Evolutionary conservation across 1,284 basidiomycete genomes (phyloP), one percentile per base, ranked within the genome.

Genomic region (Heliocybe sulcata): DNA sequence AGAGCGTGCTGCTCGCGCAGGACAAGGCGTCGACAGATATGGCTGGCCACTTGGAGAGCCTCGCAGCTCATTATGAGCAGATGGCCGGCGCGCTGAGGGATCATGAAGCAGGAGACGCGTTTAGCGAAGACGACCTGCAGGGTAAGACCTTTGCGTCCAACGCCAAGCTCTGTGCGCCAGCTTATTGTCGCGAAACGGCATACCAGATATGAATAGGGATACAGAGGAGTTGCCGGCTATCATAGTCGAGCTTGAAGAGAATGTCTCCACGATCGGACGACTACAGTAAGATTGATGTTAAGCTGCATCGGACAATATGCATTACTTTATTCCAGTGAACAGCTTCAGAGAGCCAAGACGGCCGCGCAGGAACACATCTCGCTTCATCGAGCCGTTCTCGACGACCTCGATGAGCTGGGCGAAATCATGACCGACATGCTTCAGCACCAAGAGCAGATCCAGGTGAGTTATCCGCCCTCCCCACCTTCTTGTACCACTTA

Each of bases 351-450:
- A 3, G 71, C 73, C 1, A 81, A 80, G 60, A 67, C 68, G 14
- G 62, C 64, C 11, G 67, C 73, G 20, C 71, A 77, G 55, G 71
- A 72, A 52, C 75, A 79, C 58, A 62, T 87, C 4, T 71, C 76
- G 8, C 71, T 73, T 38, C 76, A 85, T 23, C 64, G 68, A 22
- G 67, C 61, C 23, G 77, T 73, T 3, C 67, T 90, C n/a, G 74
- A 80, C 51, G 79, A 85, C 60, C 72, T 92, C 14, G 87, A 90
- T 48, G 82, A 86, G 60, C 74, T 92, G 2, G 87, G 83, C 1
- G 81, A 85, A 20, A 87, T 90, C 53, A 89, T 92, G 83, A 71
- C 74, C 0, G 83, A 86, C 53, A 90, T 91, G 85, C 68, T 91
- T 3, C 74, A 77, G 38, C 77, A 75, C 19, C 87, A 90, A 64